Evolutionary conservation across 805 yeast genomes (phyloP).

Genomic region (Barnettozyma botsteinii): DNA sequence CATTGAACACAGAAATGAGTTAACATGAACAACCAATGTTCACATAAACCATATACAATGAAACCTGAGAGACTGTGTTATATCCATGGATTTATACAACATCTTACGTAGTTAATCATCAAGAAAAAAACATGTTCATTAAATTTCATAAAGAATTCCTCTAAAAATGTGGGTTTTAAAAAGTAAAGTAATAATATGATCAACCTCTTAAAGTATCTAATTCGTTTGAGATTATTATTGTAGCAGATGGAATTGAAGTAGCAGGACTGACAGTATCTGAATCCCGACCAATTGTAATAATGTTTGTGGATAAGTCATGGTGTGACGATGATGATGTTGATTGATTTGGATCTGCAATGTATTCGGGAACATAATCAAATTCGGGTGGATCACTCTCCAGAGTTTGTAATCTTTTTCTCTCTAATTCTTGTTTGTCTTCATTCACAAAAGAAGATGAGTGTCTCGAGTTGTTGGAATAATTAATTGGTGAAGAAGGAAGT

Average conservation of each 20-base stretch:
- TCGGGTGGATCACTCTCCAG: conserved; percentile 39
- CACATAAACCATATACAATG: no score
- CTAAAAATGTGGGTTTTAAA: not conserved
- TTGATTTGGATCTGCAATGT: conserved; percentile 7
- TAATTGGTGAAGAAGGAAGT: conserved; percentile 2
- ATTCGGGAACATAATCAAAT: conserved; percentile 26
- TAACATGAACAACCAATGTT: no score
- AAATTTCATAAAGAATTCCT: not conserved
- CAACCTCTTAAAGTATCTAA: conserved; percentile 6
- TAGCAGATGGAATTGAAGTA: not conserved
- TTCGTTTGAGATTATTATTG: not conserved
- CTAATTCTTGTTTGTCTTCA: conserved; percentile 37
- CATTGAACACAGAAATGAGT: no score
- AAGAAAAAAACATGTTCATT: not conserved
- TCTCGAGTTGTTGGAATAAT: not conserved
- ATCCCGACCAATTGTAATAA: not conserved
- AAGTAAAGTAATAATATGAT: not conserved
- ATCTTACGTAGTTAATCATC: no score
- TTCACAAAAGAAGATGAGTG: not conserved
- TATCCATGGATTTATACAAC: no score
- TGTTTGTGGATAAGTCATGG: not conserved
- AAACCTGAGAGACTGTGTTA: no score
- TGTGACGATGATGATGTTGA: not conserved
- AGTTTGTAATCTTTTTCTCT: conserved; percentile 31
- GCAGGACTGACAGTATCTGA: conserved; percentile 1